Base-by-base conservation (phyloP, 257 asterid species). In the Henckelia pumila region DNA sequence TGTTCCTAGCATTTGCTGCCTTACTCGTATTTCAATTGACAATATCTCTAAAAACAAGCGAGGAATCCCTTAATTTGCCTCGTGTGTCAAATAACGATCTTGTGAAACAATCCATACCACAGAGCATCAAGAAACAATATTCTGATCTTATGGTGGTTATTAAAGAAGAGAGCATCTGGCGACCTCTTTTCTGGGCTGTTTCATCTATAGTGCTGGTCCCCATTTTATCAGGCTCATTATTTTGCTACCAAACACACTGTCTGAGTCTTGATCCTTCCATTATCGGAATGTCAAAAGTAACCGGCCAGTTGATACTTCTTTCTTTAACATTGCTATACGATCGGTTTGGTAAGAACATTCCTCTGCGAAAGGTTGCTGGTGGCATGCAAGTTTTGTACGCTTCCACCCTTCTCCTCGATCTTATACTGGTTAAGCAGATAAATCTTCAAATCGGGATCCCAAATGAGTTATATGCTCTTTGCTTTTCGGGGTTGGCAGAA, bases 401-500 rank as follows among this genome's bases (percentile, higher is more conserved):
- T 7, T 80, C 76, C 53, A 69, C 91, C 47, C 85, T 92, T 52
- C 91, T 92, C 33, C 91, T 92, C 7, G 98, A 92, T 68, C 79
- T 88, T 66, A 74, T 86, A 6, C 82, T 89, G 1, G 89, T 92
- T 8, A 86, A 79, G 76, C 96, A 88, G 78, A 30, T 83, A 61
- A 89, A 89, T 37, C 59, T 84, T 37, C 77, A 50, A 57, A 19
- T 82, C 29, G 96, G 97, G 26, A 84, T 92, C 78, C 72, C 96
- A n/a, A 92, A 86, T 5, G 91, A 87, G 71, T 81, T 75, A 1
- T 92, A 76, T 74, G 88, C 89, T 37, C 84, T 86, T 28, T 89
- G 91, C 76, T 89, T 89, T 44, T 88, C 95, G 8, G 98, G 96
- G 30, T 53, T 88, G 70, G 89, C 98, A 0, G 98, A 92, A 76